Percentiles rank a stretch among this genome's conserved stretches.
These are phyloP conservation scores for Penicillium sclerotiorum DNA, from an alignment of 2,329 filamentous ascomycete genomes.

Conservation along the genomic window DNA sequence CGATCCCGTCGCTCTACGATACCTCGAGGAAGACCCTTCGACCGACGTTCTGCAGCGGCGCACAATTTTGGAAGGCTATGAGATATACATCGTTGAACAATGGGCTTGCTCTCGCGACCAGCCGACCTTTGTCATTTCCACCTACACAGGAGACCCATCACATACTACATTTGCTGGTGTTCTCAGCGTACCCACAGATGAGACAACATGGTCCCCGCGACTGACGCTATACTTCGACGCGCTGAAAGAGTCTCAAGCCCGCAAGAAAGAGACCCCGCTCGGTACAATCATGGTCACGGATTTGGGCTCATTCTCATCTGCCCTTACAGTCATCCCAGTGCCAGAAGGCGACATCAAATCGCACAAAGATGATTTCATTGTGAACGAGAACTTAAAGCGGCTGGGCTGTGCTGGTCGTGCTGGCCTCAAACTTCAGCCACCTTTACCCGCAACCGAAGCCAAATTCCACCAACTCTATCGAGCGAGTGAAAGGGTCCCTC, in stretches of 20 bases:
- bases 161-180: conserved; percentile 80
- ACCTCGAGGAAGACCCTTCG: conserved; percentile 80
- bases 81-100: conserved; percentile 93
- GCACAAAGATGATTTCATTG: conserved; percentile 81
- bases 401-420: conserved; percentile 89
- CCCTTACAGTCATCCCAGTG: conserved; percentile 86
- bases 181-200: conserved; percentile 78
- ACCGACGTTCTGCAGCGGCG: conserved; percentile 75
- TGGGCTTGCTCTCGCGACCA: conserved; percentile 93
- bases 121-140: conserved; percentile 88
- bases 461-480: conserved; percentile 93
- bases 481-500: conserved; percentile 77
- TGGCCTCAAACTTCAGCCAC: conserved; percentile 76
- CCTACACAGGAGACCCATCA: conserved; percentile 83
- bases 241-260: conserved; percentile 80
- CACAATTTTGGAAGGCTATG: conserved; percentile 75
- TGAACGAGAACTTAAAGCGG: conserved; percentile 92
- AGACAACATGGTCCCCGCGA: conserved; percentile 75
- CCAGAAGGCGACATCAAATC: conserved; percentile 82
- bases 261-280: conserved; percentile 76
- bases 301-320: conserved; percentile 86
- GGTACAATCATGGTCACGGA: conserved; percentile 94
- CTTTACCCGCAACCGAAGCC: conserved; percentile 77
- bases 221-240: conserved; percentile 84
- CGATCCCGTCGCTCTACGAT: conserved; percentile 68